A percentile compares a stretch with the other conserved stretches of the same genome.
phyloP scores from a whole-genome alignment of 495 filamentous ascomycete genomes.

The Aspergillus bertholletiae region DNA sequence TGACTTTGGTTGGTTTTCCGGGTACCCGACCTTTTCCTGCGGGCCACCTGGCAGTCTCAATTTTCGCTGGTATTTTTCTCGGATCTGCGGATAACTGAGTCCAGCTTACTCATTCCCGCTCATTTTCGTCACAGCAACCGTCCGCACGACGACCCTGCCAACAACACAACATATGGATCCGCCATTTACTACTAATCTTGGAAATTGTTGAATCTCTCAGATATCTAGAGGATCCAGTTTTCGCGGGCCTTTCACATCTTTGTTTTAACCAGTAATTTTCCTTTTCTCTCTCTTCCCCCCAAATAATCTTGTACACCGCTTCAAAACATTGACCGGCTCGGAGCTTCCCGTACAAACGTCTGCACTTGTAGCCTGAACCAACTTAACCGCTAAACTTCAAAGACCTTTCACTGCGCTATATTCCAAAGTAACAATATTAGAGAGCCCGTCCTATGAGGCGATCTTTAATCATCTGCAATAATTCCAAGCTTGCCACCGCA shows the following conservation, averaged over 20 bases:
- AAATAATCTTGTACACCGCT: neutral
- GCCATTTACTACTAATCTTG: neutral
- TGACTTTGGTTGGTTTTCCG: slow-evolving; percentile 8
- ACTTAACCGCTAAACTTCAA: neutral
- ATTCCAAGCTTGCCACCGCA: neutral
- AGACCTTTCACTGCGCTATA: neutral
- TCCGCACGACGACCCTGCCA: neutral
- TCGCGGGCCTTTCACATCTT: neutral
- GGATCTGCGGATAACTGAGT: slow-evolving; percentile 34
- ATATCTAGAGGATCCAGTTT: neutral
- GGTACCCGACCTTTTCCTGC: slow-evolving; percentile 10
- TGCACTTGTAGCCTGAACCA: neutral
- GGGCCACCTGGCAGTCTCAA: slow-evolving; percentile 33
- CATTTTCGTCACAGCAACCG: slow-evolving; percentile 36
- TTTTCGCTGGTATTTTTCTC: slow-evolving; percentile 38
- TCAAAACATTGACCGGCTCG: neutral
- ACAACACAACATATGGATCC: slow-evolving; percentile 6
- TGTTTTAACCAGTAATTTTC: neutral
- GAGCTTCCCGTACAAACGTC: neutral
- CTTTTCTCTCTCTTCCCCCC: neutral
- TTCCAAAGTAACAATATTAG: slow-evolving; percentile 2
- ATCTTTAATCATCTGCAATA: neutral
- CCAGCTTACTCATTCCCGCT: slow-evolving; percentile 29
- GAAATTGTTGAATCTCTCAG: neutral
- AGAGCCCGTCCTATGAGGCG: neutral